These are phyloP conservation scores for Entoloma clypeatum DNA, from an alignment of 1,284 basidiomycete species.

Conservation along the genomic window DNA sequence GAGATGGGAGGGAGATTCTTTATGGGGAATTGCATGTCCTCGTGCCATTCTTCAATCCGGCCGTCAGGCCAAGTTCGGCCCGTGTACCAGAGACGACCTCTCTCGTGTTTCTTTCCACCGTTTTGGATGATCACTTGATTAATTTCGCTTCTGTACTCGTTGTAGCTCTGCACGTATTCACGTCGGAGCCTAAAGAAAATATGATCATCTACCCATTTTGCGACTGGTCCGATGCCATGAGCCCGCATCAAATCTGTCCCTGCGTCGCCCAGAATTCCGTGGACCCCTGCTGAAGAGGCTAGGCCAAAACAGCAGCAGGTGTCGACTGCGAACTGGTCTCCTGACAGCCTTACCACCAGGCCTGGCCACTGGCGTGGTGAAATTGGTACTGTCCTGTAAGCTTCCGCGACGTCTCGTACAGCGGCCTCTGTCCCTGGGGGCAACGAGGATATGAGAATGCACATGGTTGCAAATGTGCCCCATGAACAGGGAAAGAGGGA, in stretches of 20 bases:
- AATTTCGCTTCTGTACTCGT: slow-evolving; percentile 16
- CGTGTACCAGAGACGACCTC: slow-evolving; percentile 29
- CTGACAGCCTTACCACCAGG: slow-evolving; percentile 23
- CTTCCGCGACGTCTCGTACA: slow-evolving; percentile 30
- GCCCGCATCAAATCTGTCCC: slow-evolving; percentile 26
- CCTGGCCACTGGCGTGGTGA: slow-evolving; percentile 33
- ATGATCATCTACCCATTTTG: slow-evolving; percentile 41
- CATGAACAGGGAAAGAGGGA: slow-evolving; percentile 36
- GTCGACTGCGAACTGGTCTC: slow-evolving; percentile 26
- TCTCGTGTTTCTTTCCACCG: slow-evolving; percentile 20
- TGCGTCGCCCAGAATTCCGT: slow-evolving; percentile 29
- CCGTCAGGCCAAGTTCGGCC: too few relatives aligned
- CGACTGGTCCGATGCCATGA: slow-evolving; percentile 30
- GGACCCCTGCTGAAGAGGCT: slow-evolving; percentile 27
- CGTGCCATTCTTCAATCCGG: too few relatives aligned
- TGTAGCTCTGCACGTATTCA: slow-evolving; percentile 21
- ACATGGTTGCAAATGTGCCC: slow-evolving; percentile 34
- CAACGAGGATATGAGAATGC: slow-evolving; percentile 23
- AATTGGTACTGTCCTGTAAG: slow-evolving; percentile 32
- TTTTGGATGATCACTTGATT: slow-evolving; percentile 7
- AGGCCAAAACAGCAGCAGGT: slow-evolving; percentile 31
- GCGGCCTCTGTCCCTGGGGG: slow-evolving; percentile 35
- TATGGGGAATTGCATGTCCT: slow-evolving; percentile 23
- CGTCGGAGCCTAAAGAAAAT: slow-evolving; percentile 30
- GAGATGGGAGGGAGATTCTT: slow-evolving; percentile 18